Evolutionary conservation across 73 alveolate species (phyloP).

Genomic region (Halteria grandinella): DNA sequence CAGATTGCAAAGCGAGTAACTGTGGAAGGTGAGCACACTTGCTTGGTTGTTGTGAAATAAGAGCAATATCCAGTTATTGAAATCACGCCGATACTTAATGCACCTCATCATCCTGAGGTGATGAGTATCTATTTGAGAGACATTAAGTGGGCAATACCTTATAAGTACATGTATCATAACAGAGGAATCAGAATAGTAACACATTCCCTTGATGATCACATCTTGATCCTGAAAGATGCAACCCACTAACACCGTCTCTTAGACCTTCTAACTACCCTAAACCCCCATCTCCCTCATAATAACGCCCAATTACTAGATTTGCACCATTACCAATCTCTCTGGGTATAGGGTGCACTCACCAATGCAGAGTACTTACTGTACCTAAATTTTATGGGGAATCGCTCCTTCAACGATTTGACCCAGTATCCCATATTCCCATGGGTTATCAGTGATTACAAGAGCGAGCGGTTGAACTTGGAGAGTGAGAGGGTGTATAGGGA

Average conservation of each 20-base stretch:
- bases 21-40: slow-evolving; percentile 44
- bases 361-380: slow-evolving; percentile 81
- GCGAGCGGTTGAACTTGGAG: slow-evolving; percentile 42
- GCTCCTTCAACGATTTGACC: slow-evolving; percentile 79
- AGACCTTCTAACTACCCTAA: too few species aligned
- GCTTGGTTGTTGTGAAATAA: not conserved
- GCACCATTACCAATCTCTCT: not conserved
- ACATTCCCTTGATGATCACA: not conserved
- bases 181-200: slow-evolving; percentile 5
- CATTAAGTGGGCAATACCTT: slow-evolving; percentile 6
- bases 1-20: slow-evolving; percentile 26
- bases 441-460: slow-evolving; percentile 71
- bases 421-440: slow-evolving; percentile 90
- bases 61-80: not conserved
- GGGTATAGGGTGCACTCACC: slow-evolving; percentile 49
- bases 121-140: not conserved
- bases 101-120: slow-evolving; percentile 5
- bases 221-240: not conserved
- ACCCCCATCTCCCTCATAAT: too few species aligned
- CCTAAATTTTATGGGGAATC: slow-evolving; percentile 64
- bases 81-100: slow-evolving; percentile 48
- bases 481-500: slow-evolving; percentile 92
- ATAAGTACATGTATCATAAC: slow-evolving; percentile 45
- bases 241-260: too few species aligned
- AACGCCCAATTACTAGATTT: not conserved